Percentiles rank a stretch among this genome's conserved stretches.
phyloP scores from a whole-genome alignment of 352 stramenopile genomes.

The Phytophthora pini region DNA sequence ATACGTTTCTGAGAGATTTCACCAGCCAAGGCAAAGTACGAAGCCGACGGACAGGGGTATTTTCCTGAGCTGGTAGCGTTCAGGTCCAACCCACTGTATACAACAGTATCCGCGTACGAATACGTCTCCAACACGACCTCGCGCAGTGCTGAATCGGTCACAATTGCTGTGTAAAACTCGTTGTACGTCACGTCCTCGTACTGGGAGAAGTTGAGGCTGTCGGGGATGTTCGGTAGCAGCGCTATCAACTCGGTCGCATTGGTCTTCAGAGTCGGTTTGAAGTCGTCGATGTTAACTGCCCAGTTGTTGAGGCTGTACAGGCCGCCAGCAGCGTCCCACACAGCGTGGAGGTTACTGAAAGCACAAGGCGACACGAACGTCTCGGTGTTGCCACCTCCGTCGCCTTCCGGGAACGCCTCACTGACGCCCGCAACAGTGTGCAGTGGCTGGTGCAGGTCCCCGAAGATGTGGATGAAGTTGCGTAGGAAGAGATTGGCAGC shows the following conservation, averaged over 20 bases:
- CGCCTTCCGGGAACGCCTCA: conserved; percentile 45
- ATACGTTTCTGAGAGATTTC: conserved; percentile 57
- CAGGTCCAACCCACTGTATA: conserved; percentile 49
- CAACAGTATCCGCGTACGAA: conserved; percentile 38
- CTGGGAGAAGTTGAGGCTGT: conserved; percentile 45
- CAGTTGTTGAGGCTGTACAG: conserved; percentile 61
- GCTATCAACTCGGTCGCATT: conserved; percentile 57
- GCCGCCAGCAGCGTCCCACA: conserved; percentile 65
- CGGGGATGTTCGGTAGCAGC: conserved; percentile 36
- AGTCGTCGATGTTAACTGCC: conserved; percentile 37
- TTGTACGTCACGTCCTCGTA: conserved; percentile 45
- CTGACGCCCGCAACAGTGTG: conserved; percentile 55
- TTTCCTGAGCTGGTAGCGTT: conserved; percentile 30
- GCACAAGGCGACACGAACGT: conserved; percentile 52
- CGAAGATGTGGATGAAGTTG: conserved; percentile 73
- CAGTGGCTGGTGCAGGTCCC: conserved; percentile 64
- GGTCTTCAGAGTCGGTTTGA: conserved; percentile 28
- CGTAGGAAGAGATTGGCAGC: conserved; percentile 59
- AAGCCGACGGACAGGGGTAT: conserved; percentile 41
- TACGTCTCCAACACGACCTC: conserved; percentile 54
- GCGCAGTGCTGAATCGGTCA: conserved; percentile 32
- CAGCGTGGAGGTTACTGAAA: conserved; percentile 63
- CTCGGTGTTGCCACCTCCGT: conserved; percentile 68
- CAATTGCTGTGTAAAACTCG: conserved; percentile 38
- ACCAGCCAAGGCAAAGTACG: conserved; percentile 44